A percentile compares a stretch with the other conserved stretches of the same genome.
phyloP scores from a whole-genome alignment of 305 asterid species.

The Fraxinus nigra region DNA sequence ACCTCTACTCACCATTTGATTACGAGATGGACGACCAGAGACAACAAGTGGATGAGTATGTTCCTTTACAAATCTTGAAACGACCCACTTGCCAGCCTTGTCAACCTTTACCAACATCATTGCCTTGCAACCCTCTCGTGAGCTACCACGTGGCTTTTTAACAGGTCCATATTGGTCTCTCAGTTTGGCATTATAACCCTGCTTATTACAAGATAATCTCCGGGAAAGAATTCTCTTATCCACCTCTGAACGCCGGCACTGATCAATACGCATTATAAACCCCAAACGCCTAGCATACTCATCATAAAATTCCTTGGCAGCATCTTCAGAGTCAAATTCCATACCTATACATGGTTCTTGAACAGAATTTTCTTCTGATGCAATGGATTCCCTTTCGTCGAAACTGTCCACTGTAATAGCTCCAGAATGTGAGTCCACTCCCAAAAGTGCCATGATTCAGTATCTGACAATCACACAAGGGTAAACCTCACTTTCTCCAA shows the following conservation, averaged over 20 bases:
- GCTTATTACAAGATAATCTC: constrained; percentile 36
- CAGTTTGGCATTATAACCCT: constrained; percentile 31
- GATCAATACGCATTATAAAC: constrained; percentile 38
- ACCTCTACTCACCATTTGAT: constrained; percentile 25
- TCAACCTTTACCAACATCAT: constrained; percentile 37
- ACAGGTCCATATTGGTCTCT: constrained; percentile 26
- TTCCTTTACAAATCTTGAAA: constrained; percentile 36
- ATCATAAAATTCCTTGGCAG: constrained; percentile 32
- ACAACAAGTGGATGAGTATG: constrained; percentile 34
- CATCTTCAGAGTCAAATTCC: constrained; percentile 32
- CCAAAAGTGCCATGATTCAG: background rate
- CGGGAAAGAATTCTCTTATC: constrained; percentile 43
- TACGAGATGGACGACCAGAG: constrained; percentile 21
- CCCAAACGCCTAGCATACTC: constrained; percentile 31
- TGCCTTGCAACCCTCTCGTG: constrained; percentile 40
- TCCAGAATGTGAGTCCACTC: constrained; percentile 16
- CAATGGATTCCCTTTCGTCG: constrained; percentile 10
- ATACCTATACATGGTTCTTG: constrained; percentile 29
- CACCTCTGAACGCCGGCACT: constrained; percentile 34
- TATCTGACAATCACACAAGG: background rate
- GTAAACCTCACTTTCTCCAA: background rate
- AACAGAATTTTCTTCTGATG: constrained; percentile 20
- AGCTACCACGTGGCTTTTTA: constrained; percentile 26
- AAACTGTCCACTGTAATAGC: constrained; percentile 5
- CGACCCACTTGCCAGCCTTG: constrained; percentile 34